Conservation (phyloP, 148 eudicot species). For the Cornus florida region DNA sequence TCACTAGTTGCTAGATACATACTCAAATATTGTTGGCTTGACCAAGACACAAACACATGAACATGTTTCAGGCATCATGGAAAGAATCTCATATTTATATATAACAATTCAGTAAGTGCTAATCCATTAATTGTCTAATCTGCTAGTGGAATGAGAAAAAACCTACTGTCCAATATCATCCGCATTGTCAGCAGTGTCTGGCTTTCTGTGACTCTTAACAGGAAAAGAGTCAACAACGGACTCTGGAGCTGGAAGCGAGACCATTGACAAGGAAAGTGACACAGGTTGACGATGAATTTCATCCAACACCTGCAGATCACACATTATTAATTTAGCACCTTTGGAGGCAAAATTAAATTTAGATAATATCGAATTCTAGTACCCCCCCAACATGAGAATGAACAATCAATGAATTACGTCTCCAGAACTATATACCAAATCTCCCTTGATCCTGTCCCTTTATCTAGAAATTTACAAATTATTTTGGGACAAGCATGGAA, state of each 20-base stretch:
- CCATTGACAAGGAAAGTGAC: slow-evolving; percentile 63
- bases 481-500: background rate
- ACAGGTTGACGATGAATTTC: slow-evolving; percentile 80
- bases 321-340: background rate
- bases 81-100: background rate
- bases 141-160: background rate
- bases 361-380: background rate
- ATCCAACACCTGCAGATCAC: slow-evolving; percentile 63
- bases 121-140: background rate
- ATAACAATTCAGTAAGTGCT: background rate
- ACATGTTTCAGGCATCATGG: background rate
- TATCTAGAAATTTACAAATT: background rate
- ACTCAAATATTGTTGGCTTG: too few species aligned
- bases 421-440: background rate
- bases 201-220: slow-evolving; percentile 42
- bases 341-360: background rate
- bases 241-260: slow-evolving; percentile 75
- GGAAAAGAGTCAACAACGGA: slow-evolving; percentile 78
- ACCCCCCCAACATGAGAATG: background rate
- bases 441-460: background rate
- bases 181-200: slow-evolving; percentile 31
- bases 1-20: too few species aligned
- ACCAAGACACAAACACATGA: too few species aligned
- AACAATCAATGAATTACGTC: background rate
- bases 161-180: slow-evolving; percentile 73